Evolutionary conservation across 129 eudicot genomes (phyloP).

Genomic region (Centaurea solstitialis): DNA sequence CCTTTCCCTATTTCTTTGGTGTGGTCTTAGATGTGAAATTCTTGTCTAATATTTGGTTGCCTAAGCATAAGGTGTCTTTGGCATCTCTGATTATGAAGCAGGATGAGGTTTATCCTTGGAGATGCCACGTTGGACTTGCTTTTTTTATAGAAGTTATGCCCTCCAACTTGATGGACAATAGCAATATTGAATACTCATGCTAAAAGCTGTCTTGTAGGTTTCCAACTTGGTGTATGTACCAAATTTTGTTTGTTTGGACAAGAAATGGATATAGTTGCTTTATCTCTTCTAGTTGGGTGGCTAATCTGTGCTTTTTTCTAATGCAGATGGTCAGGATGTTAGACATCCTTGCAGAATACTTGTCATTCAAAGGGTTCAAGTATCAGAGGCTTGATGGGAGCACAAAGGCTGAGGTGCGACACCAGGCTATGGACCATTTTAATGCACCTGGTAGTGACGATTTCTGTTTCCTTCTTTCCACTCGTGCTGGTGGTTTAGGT

Average conservation of each 20-base stretch:
- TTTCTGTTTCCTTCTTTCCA: conserved; percentile 98
- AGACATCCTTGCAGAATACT: conserved; percentile 72
- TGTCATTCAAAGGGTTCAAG: conserved; percentile 77
- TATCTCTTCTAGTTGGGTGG: neutral
- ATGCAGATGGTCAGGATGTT: conserved; percentile 82
- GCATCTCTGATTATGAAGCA: too few species aligned
- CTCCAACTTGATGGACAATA: neutral
- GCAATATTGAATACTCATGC: neutral
- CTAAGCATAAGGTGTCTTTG: too few species aligned
- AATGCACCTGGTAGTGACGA: conserved; percentile 99
- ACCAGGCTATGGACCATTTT: conserved; percentile 99
- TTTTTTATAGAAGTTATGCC: too few species aligned
- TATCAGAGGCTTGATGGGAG: conserved; percentile 86
- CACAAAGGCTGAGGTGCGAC: conserved; percentile 92
- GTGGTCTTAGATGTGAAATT: too few species aligned
- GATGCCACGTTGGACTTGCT: too few species aligned
- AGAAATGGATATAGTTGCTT: conserved; percentile 1
- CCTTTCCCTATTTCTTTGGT: too few species aligned
- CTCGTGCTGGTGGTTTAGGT: conserved; percentile 99
- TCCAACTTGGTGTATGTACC: neutral
- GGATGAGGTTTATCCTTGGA: too few species aligned
- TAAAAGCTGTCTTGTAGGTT: neutral
- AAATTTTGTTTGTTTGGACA: neutral
- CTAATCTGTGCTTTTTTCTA: neutral
- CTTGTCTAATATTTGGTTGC: too few species aligned